phyloP scores from a whole-genome alignment of 2,329 filamentous ascomycete genomes.

The Whalleya microplaca region DNA sequence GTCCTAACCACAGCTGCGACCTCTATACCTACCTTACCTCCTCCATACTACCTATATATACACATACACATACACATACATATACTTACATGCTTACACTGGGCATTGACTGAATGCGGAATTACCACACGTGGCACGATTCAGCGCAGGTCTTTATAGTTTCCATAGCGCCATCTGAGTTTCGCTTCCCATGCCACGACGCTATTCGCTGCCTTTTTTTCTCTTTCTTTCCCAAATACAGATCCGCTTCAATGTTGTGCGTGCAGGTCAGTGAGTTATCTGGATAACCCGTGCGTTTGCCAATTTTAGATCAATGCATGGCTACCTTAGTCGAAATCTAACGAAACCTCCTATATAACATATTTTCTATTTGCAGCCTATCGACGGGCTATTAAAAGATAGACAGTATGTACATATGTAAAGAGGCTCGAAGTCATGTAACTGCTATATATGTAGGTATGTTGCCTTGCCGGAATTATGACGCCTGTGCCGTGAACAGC shows the following conservation, averaged over 20 bases:
- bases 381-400: no score
- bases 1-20: no score
- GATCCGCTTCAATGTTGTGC: no score
- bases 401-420: background rate
- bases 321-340: no score
- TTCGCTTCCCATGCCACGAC: background rate
- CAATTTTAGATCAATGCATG: no score
- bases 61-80: no score
- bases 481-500: no score
- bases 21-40: background rate
- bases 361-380: no score
- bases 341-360: no score
- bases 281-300: no score
- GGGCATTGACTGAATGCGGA: conserved; percentile 11
- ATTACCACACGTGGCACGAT: conserved; percentile 24
- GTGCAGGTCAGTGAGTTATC: background rate
- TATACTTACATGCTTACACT: background rate
- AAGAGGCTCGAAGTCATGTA: background rate
- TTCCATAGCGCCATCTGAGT: background rate
- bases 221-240: background rate
- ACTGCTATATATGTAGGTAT: background rate
- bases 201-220: background rate
- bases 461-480: background rate
- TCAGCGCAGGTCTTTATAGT: background rate
- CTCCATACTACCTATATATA: background rate